phyloP scores from a whole-genome alignment of 257 asterid species.

The Anisodus acutangulus region DNA sequence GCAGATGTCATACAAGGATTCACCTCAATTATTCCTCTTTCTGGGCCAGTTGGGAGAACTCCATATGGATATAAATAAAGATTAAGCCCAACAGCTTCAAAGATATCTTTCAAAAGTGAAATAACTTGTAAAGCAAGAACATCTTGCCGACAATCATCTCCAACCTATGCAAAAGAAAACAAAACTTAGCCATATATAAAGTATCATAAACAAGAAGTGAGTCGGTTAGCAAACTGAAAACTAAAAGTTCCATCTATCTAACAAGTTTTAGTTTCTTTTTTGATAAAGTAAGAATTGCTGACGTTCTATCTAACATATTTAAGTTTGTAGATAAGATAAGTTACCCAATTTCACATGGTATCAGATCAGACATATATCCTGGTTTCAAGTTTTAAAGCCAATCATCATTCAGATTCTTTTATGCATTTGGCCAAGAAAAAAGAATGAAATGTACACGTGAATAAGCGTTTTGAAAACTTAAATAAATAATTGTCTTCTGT shows the following conservation, averaged over 20 bases:
- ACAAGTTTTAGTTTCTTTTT: slow-evolving; percentile 7
- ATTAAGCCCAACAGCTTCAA: slow-evolving; percentile 83
- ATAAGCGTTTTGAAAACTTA: background rate
- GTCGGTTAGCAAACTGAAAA: slow-evolving; percentile 1
- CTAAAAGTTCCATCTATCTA: background rate
- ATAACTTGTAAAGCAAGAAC: slow-evolving; percentile 98
- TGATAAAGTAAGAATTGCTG: background rate
- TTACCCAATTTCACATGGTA: background rate
- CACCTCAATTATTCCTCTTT: slow-evolving; percentile 98
- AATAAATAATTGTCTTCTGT: background rate
- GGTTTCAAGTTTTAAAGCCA: background rate
- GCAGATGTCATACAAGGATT: slow-evolving; percentile 28
- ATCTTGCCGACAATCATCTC: slow-evolving; percentile 99
- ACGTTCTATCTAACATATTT: background rate
- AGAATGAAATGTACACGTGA: background rate
- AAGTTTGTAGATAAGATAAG: slow-evolving; percentile 12
- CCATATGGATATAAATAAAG: slow-evolving; percentile 95
- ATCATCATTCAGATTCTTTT: background rate
- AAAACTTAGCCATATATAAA: slow-evolving; percentile 37
- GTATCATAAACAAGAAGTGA: slow-evolving; percentile 28
- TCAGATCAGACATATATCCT: background rate
- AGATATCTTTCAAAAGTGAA: slow-evolving; percentile 92
- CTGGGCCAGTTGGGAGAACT: slow-evolving; percentile 98
- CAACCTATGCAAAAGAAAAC: slow-evolving; percentile 66
- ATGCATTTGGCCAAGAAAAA: slow-evolving; percentile 13